Percentiles rank a stretch among this genome's conserved stretches.
Evolutionary conservation across 2,329 filamentous ascomycete genomes (phyloP).

Genomic region (Neoarthrinium moseri): DNA sequence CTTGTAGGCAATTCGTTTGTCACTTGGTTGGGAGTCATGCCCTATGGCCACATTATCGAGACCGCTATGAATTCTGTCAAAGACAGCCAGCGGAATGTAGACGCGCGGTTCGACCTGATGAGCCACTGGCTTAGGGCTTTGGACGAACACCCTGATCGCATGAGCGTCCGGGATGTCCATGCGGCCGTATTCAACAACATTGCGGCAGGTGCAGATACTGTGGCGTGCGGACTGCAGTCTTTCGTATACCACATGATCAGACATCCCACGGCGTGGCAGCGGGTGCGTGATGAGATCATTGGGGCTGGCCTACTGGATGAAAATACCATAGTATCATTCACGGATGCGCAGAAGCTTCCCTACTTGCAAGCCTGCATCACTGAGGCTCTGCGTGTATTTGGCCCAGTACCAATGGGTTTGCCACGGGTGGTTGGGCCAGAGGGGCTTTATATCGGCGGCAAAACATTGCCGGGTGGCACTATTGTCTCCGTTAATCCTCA

Average conservation of each 20-base stretch:
- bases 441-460: constrained; percentile 1
- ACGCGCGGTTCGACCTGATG: constrained; percentile 10
- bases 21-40: constrained; percentile 15
- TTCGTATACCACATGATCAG: constrained; percentile 6
- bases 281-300: background rate
- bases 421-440: constrained; percentile 1
- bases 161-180: constrained; percentile 5
- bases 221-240: constrained; percentile 4
- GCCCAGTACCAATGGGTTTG: constrained; percentile 6
- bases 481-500: constrained; percentile 7
- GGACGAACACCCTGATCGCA: constrained; percentile 2
- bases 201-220: background rate
- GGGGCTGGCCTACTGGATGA: background rate
- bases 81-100: constrained; percentile 7
- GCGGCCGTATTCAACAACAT: background rate
- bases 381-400: background rate
- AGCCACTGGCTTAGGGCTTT: constrained; percentile 8
- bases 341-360: background rate
- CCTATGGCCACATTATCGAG: constrained; percentile 9
- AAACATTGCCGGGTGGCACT: constrained; percentile 3
- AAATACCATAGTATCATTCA: background rate
- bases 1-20: constrained; percentile 18
- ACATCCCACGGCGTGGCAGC: constrained; percentile 4
- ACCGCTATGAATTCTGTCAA: background rate
- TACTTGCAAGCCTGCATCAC: constrained; percentile 4